Conservation (phyloP, 1,284 basidiomycete species). For the Apiotrichum veenhuisii region DNA sequence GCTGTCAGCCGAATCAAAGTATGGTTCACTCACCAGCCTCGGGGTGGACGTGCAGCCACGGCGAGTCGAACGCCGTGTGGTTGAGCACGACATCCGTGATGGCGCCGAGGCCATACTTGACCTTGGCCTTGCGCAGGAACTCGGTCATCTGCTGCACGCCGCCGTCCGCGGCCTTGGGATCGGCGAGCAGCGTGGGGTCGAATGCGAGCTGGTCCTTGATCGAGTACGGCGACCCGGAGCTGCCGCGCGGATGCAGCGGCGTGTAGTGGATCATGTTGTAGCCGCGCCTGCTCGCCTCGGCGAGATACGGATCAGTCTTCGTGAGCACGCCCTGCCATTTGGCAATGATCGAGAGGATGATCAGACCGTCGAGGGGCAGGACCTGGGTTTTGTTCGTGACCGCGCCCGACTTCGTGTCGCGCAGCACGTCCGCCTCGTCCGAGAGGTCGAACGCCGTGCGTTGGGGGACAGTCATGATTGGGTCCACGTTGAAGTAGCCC, state of each 20-base stretch:
- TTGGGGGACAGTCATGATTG: conserved; percentile 68
- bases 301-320: conserved; percentile 72
- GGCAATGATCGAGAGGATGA: conserved; percentile 81
- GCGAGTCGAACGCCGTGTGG: conserved; percentile 87
- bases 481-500: conserved; percentile 94
- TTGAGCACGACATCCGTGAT: conserved; percentile 92
- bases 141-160: conserved; percentile 51
- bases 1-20: conserved; percentile 9
- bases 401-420: conserved; percentile 54
- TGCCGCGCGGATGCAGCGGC: conserved; percentile 82
- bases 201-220: conserved; percentile 80
- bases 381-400: conserved; percentile 49
- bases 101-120: conserved; percentile 80
- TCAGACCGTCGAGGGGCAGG: conserved; percentile 76
- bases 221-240: conserved; percentile 84
- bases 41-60: conserved; percentile 87
- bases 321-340: conserved; percentile 91
- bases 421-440: conserved; percentile 37
- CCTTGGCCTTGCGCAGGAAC: conserved; percentile 65
- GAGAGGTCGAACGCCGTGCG: conserved; percentile 59
- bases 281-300: conserved; percentile 76
- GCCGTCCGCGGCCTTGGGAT: conserved; percentile 56
- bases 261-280: conserved; percentile 97
- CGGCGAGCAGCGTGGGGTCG: conserved; percentile 66
- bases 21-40: conserved; percentile 70